Conservation (phyloP, 2,329 filamentous ascomycete species). For the Penicillium aurantiogriseum region DNA sequence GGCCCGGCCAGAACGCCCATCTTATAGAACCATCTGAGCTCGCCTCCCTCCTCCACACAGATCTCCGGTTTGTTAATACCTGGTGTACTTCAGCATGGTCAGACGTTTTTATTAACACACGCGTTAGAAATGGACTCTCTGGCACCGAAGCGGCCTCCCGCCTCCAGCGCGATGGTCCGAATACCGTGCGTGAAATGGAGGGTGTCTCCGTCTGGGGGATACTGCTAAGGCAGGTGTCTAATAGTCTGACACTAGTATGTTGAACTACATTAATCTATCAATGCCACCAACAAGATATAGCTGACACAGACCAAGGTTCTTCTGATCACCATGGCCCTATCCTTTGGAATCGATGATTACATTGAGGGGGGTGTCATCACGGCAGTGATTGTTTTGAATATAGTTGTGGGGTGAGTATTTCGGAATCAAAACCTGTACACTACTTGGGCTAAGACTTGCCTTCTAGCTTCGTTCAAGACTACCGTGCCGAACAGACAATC, state of each 20-base stretch:
- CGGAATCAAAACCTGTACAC: fast-evolving
- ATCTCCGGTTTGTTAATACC: slow-evolving; percentile 17
- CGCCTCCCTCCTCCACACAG: slow-evolving; percentile 15
- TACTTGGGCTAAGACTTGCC: not conserved
- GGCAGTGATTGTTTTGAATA: slow-evolving; percentile 58
- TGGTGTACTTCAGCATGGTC: not conserved
- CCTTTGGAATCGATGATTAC: slow-evolving; percentile 56
- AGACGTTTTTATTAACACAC: not conserved
- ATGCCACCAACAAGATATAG: not conserved
- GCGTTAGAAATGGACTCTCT: slow-evolving; percentile 58
- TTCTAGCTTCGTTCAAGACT: slow-evolving; percentile 56
- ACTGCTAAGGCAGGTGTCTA: slow-evolving; percentile 72
- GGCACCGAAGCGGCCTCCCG: slow-evolving; percentile 63
- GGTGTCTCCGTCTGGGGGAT: slow-evolving; percentile 72
- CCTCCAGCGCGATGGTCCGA: slow-evolving; percentile 65
- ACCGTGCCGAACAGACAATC: slow-evolving; percentile 60
- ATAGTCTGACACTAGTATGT: slow-evolving; percentile 67
- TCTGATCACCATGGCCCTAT: slow-evolving; percentile 68
- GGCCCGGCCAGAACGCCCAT: slow-evolving; percentile 11
- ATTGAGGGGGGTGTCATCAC: slow-evolving; percentile 60
- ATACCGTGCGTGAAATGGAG: slow-evolving; percentile 69
- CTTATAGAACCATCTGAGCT: slow-evolving; percentile 15
- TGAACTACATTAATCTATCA: not conserved
- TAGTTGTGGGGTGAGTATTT: slow-evolving; percentile 49
- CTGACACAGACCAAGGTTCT: slow-evolving; percentile 56